These are phyloP conservation scores for Patellaria atrata DNA, from an alignment of 495 filamentous ascomycete genomes.

Conservation along the genomic window DNA sequence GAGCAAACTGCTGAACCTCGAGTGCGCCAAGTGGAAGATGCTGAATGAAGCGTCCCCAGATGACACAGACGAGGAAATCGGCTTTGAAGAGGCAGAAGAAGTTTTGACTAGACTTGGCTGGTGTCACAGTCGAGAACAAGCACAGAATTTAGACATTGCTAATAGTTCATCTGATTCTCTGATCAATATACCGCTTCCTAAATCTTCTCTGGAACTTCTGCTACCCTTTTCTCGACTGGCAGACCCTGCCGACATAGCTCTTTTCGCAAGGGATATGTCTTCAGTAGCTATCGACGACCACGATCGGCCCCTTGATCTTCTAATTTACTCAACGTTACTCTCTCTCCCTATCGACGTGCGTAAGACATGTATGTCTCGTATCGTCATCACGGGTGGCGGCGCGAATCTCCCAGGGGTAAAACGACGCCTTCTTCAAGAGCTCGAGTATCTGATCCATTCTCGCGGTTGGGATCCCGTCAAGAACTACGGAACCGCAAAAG, in stretches of 20 bases:
- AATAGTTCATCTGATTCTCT: slow-evolving; percentile 20
- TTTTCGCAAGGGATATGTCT: slow-evolving; percentile 46
- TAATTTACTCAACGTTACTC: slow-evolving; percentile 65
- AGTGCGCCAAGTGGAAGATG: slow-evolving; percentile 15
- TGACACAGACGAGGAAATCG: slow-evolving; percentile 28
- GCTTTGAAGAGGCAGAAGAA: slow-evolving; percentile 69
- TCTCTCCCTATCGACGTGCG: slow-evolving; percentile 68
- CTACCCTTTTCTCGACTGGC: slow-evolving; percentile 55
- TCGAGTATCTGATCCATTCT: slow-evolving; percentile 44
- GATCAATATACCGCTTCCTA: slow-evolving; percentile 36
- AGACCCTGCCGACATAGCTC: slow-evolving; percentile 57
- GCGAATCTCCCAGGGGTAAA: slow-evolving; percentile 70
- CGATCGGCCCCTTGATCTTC: slow-evolving; percentile 55
- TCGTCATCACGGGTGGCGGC: slow-evolving; percentile 74
- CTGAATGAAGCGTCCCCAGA: slow-evolving; percentile 10
- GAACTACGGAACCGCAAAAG: slow-evolving; percentile 22
- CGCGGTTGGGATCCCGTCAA: slow-evolving; percentile 65
- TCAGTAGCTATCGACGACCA: slow-evolving; percentile 63
- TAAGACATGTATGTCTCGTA: slow-evolving; percentile 73
- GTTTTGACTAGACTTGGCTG: slow-evolving; percentile 58
- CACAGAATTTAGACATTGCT: slow-evolving; percentile 7
- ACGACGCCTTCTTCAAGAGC: slow-evolving; percentile 61
- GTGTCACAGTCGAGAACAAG: slow-evolving; percentile 34
- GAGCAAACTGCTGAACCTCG: slow-evolving; percentile 42
- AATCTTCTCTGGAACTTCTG: slow-evolving; percentile 33